Conservation (phyloP, 345 rosid species). For the Schrenkiella parvula region DNA sequence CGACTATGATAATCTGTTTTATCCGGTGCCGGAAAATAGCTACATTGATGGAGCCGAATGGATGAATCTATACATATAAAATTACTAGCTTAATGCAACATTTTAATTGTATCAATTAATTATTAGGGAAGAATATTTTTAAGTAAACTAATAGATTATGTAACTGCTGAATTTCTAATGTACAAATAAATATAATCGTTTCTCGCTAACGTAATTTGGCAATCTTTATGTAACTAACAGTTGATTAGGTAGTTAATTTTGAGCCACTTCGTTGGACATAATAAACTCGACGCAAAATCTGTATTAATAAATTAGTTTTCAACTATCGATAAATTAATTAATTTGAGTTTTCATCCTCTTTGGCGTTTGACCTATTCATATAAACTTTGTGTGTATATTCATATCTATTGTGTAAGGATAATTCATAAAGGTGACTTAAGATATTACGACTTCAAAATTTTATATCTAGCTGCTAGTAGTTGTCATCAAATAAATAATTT, state of each 20-base stretch:
- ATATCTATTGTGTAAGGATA: too few species aligned
- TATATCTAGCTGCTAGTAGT: not conserved
- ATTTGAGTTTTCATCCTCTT: not conserved
- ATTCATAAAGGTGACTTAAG: not conserved
- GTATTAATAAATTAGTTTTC: not conserved
- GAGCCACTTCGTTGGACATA: not conserved
- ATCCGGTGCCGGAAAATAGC: conserved; percentile 39
- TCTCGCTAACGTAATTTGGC: conserved; percentile 12
- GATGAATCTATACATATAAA: conserved; percentile 42
- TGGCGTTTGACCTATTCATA: not conserved
- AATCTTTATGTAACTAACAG: not conserved
- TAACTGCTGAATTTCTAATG: not conserved
- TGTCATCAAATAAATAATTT: not conserved
- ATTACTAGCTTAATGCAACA: not conserved
- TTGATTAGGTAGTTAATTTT: not conserved
- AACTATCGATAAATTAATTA: too few species aligned
- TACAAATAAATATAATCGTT: conserved; percentile 9
- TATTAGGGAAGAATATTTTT: conserved; percentile 3
- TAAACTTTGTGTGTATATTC: not conserved
- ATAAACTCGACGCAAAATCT: not conserved
- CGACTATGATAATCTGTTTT: conserved; percentile 33
- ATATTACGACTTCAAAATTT: not conserved
- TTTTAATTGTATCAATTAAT: not conserved
- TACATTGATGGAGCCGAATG: conserved; percentile 53
- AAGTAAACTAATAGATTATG: not conserved